Base-by-base conservation (phyloP, 2,329 filamentous ascomycete species). In the Lachnellula cervina region DNA sequence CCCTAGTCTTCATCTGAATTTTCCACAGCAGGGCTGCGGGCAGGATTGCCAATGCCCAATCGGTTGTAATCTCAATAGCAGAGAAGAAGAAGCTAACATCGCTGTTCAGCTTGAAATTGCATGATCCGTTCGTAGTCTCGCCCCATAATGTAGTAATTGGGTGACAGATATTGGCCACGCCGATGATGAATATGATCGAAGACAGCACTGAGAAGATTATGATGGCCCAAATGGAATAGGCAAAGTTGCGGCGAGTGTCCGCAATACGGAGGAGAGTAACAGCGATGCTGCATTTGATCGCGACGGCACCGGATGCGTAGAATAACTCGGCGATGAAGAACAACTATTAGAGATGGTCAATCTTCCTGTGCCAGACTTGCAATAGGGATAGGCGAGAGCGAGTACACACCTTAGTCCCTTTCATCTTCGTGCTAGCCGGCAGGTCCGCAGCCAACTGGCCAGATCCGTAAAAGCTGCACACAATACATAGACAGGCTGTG, bases 1-100 rank as follows among this genome's bases (percentile, higher is more conserved):
- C 70, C n/a, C 69, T 67, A 19, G 65, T 64, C 55, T 76, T 73
- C 60, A 78, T 72, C 35, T 76, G 72, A 25, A 76, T 70, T 16
- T 74, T 70, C 62, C 69, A 71, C 46, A 77, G 63, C 23, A 76
- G 59, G 35, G 71, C 64, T 5, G 71, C 67, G 2, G 75, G 75
- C 6, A 77, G 69, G 16, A 71, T 62, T 23, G 69, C 69, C 42
- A 73, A 65, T 49, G 66, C 55, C 59, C 65, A 66, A 59, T 73
- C 70, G 2, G 71, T 73, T 11, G 67, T 14, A 23, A 71, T 70
- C 46, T 73, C 73, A 43, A 74, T 60, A 47, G 67, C 66, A 2
- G 70, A 71, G 53, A 71, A 68, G 60, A 69, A 68, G 61, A 70
- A 70, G 59, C 64, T 66, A 34, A 70, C 61, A 44, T 64, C 63